Percentiles rank a stretch among this genome's conserved stretches.
These are phyloP conservation scores for Wickerhamiella bombiphila DNA, from an alignment of 805 yeast genomes.

Conservation along the genomic window DNA sequence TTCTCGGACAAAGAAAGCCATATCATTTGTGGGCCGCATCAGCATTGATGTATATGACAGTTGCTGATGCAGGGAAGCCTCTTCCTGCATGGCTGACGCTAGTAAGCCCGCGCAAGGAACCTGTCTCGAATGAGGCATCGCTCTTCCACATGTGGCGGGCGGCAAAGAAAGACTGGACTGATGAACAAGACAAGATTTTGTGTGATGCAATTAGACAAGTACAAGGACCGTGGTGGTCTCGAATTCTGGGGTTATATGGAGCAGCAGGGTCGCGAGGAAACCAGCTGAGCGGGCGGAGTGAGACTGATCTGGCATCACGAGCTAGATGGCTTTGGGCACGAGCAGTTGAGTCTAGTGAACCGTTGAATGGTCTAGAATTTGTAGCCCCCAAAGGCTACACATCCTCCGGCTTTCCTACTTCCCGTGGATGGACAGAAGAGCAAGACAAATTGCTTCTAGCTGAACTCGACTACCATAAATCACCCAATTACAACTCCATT, in stretches of 20 bases:
- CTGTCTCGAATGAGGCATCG: not conserved
- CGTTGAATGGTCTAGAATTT: conserved; percentile 3
- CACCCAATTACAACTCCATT: conserved; percentile 7
- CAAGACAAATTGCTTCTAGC: conserved; percentile 3
- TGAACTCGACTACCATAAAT: conserved; percentile 1
- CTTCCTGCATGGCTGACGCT: not conserved
- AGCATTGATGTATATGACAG: not conserved
- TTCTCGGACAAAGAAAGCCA: not conserved
- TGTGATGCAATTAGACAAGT: conserved; percentile 4
- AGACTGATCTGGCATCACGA: conserved; percentile 3
- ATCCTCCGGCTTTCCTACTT: conserved; percentile 5
- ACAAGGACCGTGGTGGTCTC: conserved; percentile 5
- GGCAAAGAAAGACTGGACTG: conserved; percentile 3
- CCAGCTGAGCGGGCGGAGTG: conserved; percentile 3
- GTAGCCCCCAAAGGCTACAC: conserved; percentile 5
- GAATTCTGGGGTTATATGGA: conserved; percentile 4
- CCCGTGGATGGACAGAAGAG: conserved; percentile 8
- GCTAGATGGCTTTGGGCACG: conserved; percentile 5
- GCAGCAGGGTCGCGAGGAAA: conserved; percentile 1
- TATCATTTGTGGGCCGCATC: conserved; percentile 4
- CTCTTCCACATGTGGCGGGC: conserved; percentile 1
- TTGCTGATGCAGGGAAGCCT: not conserved
- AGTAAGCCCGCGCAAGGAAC: not conserved
- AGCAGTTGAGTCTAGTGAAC: conserved; percentile 2
- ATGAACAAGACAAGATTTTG: conserved; percentile 2